phyloP scores from a whole-genome alignment of 257 asterid species.

The Solanum raphanifolium region DNA sequence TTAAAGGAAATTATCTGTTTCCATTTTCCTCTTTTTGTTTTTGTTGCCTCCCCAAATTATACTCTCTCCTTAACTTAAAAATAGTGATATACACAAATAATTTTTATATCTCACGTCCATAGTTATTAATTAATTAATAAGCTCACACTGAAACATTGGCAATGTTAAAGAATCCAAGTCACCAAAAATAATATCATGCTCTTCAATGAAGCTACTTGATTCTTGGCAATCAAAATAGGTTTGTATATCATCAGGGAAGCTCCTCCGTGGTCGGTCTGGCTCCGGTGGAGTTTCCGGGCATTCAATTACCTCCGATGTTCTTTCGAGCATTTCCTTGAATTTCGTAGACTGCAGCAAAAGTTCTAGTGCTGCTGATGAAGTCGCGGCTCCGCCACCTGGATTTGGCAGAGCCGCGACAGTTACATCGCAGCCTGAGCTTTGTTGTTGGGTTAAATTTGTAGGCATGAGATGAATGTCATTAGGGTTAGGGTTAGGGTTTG shows the following conservation, averaged over 20 bases:
- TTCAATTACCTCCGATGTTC: conserved; percentile 12
- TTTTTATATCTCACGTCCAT: not conserved
- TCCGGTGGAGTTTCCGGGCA: conserved; percentile 31
- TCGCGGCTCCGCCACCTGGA: conserved; percentile 1
- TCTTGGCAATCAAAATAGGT: conserved; percentile 83
- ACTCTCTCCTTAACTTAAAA: not conserved
- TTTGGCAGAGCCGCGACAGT: conserved; percentile 9
- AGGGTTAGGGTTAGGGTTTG: conserved; percentile 1
- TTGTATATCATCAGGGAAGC: conserved; percentile 90
- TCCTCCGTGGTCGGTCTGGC: conserved; percentile 34
- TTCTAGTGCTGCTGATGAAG: conserved; percentile 52
- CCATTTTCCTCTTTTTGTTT: not conserved
- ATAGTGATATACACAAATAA: not conserved
- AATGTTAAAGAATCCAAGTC: conserved; percentile 39
- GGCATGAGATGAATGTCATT: conserved; percentile 8
- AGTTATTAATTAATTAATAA: conserved; percentile 7
- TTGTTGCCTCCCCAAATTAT: not conserved
- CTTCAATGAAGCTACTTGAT: conserved; percentile 44
- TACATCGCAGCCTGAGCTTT: conserved; percentile 24
- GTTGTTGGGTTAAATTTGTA: conserved; percentile 12
- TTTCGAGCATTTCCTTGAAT: conserved; percentile 55
- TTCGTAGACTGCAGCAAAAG: conserved; percentile 51
- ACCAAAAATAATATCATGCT: conserved; percentile 57
- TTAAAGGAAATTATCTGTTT: not conserved
- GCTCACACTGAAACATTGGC: conserved; percentile 55